phyloP scores from a whole-genome alignment of 2,329 filamentous ascomycete species.

The Passalora sequoiae region DNA sequence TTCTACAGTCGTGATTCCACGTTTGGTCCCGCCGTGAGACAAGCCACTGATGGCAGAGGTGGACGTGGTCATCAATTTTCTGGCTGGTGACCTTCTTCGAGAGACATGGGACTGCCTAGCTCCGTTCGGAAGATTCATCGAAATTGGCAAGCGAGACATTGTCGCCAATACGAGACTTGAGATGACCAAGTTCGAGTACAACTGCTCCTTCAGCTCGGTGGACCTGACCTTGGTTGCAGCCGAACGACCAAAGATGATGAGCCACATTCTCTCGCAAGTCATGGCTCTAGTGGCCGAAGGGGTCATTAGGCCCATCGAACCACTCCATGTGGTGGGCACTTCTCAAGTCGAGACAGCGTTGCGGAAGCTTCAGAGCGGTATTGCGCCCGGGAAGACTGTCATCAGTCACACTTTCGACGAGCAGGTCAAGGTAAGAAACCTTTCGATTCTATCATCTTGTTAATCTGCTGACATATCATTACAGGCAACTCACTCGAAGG shows the following conservation, averaged over 20 bases:
- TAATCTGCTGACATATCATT: background rate
- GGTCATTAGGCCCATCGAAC: background rate
- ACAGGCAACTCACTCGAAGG: background rate
- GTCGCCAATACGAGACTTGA: slow-evolving; percentile 4
- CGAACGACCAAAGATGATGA: slow-evolving; percentile 5
- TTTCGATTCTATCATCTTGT: no score
- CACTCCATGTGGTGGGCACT: background rate
- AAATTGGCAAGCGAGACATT: slow-evolving; percentile 24
- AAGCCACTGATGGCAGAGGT: slow-evolving; percentile 32
- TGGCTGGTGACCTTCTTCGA: slow-evolving; percentile 25
- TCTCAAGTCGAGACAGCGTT: slow-evolving; percentile 14
- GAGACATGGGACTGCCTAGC: slow-evolving; percentile 26
- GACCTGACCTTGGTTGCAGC: slow-evolving; percentile 7
- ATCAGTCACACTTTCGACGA: background rate
- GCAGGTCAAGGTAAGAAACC: background rate
- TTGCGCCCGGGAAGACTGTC: slow-evolving; percentile 2
- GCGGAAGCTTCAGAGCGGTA: slow-evolving; percentile 6
- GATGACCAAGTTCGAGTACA: slow-evolving; percentile 9
- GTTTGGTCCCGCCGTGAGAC: slow-evolving; percentile 20
- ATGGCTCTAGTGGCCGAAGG: background rate
- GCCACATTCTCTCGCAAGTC: slow-evolving; percentile 2
- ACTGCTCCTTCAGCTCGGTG: slow-evolving; percentile 7
- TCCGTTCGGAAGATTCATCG: slow-evolving; percentile 30
- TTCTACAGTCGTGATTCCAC: slow-evolving; percentile 27
- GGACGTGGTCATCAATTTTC: slow-evolving; percentile 33